Percentiles rank a stretch among this genome's conserved stretches.
Conservation (phyloP, 2,329 filamentous ascomycete genomes). For the Fusarium tupiense region DNA sequence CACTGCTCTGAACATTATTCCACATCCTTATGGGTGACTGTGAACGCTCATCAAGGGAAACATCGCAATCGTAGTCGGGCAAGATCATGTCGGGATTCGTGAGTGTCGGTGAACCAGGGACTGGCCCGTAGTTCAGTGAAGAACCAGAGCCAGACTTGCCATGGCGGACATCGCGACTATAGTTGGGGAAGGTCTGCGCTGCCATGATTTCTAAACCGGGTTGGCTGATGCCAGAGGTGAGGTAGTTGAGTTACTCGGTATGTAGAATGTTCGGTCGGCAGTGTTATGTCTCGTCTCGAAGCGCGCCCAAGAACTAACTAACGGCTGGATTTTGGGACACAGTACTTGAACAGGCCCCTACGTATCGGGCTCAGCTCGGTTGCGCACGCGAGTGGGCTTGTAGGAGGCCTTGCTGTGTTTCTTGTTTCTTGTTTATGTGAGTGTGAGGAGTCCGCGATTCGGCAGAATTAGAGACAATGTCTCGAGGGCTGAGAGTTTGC, state of each 20-base stretch:
- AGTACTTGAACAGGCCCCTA: constrained; percentile 5
- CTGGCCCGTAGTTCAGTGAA: constrained; percentile 54
- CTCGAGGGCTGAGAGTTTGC: constrained; percentile 19
- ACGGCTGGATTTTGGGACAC: constrained; percentile 19
- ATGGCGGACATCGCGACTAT: constrained; percentile 44
- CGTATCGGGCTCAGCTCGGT: constrained; percentile 24
- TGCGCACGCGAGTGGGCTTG: constrained; percentile 22
- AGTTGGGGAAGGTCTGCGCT: constrained; percentile 41
- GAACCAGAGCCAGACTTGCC: constrained; percentile 39
- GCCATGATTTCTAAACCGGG: constrained; percentile 42
- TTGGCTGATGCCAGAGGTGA: background rate
- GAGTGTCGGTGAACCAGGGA: constrained; percentile 82
- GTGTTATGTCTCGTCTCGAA: constrained; percentile 11
- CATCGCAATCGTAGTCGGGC: constrained; percentile 73
- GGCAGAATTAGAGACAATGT: constrained; percentile 28
- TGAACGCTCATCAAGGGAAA: constrained; percentile 62
- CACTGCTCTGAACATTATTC: constrained; percentile 56
- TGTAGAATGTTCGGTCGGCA: background rate
- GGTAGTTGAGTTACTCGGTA: background rate
- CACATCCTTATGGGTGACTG: constrained; percentile 63
- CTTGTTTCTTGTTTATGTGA: constrained; percentile 24
- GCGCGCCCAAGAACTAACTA: constrained; percentile 14
- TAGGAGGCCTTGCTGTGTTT: constrained; percentile 17
- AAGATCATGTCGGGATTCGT: constrained; percentile 97
- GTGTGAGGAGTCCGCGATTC: constrained; percentile 25